Evolutionary conservation across 345 rosid species (phyloP).

Genomic region (Garcia nutans): DNA sequence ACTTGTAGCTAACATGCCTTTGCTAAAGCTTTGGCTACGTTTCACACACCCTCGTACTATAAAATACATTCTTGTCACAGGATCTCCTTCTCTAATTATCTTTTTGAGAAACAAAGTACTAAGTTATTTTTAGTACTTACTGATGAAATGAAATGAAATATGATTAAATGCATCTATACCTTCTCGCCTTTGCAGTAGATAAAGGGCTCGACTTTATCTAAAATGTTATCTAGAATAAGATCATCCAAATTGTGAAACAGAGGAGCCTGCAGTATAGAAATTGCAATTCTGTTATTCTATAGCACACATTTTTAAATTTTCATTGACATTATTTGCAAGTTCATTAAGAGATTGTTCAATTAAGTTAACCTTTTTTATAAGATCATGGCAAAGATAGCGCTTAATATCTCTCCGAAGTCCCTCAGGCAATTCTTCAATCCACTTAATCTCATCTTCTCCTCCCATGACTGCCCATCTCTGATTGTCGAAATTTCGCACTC

Average conservation of each 20-base stretch:
- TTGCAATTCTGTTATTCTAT: not conserved
- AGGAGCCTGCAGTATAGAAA: conserved; percentile 42
- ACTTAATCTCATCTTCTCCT: conserved; percentile 53
- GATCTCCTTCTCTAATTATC: conserved; percentile 67
- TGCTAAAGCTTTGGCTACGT: conserved; percentile 50
- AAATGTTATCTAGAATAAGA: conserved; percentile 57
- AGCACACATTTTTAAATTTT: not conserved
- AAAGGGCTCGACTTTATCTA: conserved; percentile 55
- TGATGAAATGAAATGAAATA: no score
- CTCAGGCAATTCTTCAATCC: conserved; percentile 56
- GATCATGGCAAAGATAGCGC: conserved; percentile 55
- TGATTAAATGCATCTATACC: conserved; percentile 20
- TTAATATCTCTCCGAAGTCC: conserved; percentile 65
- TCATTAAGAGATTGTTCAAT: not conserved
- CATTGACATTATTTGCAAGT: not conserved
- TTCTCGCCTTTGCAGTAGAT: conserved; percentile 58
- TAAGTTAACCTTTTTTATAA: conserved; percentile 46
- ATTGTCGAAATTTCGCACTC: conserved; percentile 50
- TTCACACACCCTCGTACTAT: conserved; percentile 43
- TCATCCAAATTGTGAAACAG: conserved; percentile 57
- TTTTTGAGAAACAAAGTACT: conserved; percentile 3
- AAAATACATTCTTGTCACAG: conserved; percentile 55
- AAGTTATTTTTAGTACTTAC: no score
- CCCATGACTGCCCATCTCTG: conserved; percentile 49
- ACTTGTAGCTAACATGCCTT: conserved; percentile 46